Evolutionary conservation across 495 filamentous ascomycete genomes (phyloP).

Genomic region (Penicillium samsonianum): DNA sequence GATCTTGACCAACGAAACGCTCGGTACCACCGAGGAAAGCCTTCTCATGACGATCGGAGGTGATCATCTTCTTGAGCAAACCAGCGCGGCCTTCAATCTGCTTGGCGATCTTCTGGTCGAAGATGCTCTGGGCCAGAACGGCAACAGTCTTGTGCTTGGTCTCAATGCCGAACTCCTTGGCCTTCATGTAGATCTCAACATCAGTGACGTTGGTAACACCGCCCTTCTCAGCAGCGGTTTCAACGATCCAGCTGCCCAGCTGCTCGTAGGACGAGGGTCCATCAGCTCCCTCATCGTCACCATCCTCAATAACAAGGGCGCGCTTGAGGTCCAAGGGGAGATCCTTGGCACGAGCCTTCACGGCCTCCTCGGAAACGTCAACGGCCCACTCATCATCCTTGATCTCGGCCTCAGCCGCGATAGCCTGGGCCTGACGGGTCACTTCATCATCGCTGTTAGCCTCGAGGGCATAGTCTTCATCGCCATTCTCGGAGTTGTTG

Average conservation of each 20-base stretch:
- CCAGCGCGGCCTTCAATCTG: conserved; percentile 79
- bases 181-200: conserved; percentile 92
- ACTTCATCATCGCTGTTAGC: conserved; percentile 91
- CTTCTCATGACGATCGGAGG: conserved; percentile 90
- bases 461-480: conserved; percentile 66
- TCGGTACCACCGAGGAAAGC: conserved; percentile 96
- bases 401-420: conserved; percentile 63
- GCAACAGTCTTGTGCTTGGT: conserved; percentile 89
- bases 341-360: conserved; percentile 88
- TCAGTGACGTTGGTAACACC: conserved; percentile 75
- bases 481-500: conserved; percentile 65
- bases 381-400: conserved; percentile 93
- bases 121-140: conserved; percentile 91
- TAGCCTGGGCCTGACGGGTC: conserved; percentile 78
- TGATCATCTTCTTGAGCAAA: conserved; percentile 91
- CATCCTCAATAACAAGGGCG: conserved; percentile 80
- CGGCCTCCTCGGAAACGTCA: conserved; percentile 90
- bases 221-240: conserved; percentile 68
- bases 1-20: conserved; percentile 83
- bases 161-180: conserved; percentile 91
- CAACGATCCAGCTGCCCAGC: conserved; percentile 88
- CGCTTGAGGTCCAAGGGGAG: conserved; percentile 90
- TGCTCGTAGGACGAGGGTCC: conserved; percentile 84
- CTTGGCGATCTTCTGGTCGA: conserved; percentile 83
- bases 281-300: conserved; percentile 82